phyloP scores from a whole-genome alignment of 176 grass and related monocot species.

The Pontederia crassipes region DNA sequence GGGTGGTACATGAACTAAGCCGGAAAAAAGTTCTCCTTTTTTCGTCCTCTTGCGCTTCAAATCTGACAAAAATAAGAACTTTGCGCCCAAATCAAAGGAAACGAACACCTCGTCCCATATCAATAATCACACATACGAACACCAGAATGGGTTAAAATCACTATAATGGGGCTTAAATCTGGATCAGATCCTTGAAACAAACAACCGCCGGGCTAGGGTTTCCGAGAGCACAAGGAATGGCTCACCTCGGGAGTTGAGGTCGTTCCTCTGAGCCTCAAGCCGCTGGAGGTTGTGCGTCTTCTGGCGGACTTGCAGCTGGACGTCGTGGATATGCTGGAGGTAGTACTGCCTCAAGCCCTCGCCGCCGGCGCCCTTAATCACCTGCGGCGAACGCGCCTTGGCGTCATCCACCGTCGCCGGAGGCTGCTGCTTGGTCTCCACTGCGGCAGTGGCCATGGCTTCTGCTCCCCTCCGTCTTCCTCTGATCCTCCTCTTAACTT shows the following conservation, averaged over 20 bases:
- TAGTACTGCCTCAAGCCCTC: constrained; percentile 89
- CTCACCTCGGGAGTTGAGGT: constrained; percentile 84
- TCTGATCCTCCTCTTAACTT: too few relatives aligned
- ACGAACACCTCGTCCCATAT: too few relatives aligned
- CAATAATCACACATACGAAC: too few relatives aligned
- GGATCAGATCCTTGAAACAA: not conserved
- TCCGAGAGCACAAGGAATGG: not conserved
- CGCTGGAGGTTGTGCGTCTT: constrained; percentile 94
- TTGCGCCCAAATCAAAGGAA: too few relatives aligned
- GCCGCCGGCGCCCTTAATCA: constrained; percentile 23
- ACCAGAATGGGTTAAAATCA: too few relatives aligned
- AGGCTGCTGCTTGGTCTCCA: constrained; percentile 34
- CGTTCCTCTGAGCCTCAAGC: constrained; percentile 91
- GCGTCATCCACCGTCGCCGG: constrained; percentile 30
- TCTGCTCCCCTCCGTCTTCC: not conserved
- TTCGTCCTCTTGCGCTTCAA: too few relatives aligned
- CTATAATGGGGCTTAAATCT: not conserved
- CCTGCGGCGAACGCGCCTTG: not conserved
- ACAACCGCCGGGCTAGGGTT: not conserved
- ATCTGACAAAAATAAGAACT: too few relatives aligned
- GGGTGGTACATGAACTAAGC: too few relatives aligned
- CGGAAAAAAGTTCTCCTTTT: too few relatives aligned
- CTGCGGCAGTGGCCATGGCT: constrained; percentile 42
- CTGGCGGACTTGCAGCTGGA: constrained; percentile 75
- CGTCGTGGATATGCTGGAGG: constrained; percentile 87